Base-by-base conservation (phyloP, 768 basidiomycete genomes). In the Naganishia onofrii region DNA sequence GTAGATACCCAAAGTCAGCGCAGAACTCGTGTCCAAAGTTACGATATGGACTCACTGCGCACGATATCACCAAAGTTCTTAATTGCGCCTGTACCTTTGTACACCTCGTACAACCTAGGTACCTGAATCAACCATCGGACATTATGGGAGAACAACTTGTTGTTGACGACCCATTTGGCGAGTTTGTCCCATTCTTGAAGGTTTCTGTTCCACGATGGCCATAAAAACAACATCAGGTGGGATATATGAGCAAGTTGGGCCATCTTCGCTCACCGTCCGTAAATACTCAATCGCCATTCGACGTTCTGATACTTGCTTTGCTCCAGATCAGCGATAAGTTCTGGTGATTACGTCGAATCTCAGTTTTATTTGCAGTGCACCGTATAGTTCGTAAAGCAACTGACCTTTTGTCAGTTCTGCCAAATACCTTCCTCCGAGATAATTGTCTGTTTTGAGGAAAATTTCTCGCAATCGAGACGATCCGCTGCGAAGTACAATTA, bases 281-380 rank as follows among this genome's bases (percentile, higher is more conserved):
- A 99, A 72, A 99, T 91, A 72, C 92, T 95, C 68, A 98, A 86
- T 5, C 96, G 88, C 92, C 96, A 99, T 83, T 99, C 96, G 72
- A 91, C 93, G 74, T 94, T 93, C 89, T 98, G 96, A 76, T 99
- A 99, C 81, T 99, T 99, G 84, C 90, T 93, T 79, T 96, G 93
- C 79, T 98, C 93, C 34, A 98, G 81, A 87, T 99, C 96, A n/a
- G 85, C 89, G 87, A 98, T 97, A 51, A 98, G 84, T 85, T 99
- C 96, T 97, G 77, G 28, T 10, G 3, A 44, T 17, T 23, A 57
- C n/a, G 46, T 29, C 7, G 21, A 31, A 13, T 38, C 3, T 36
- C 17, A 21, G 38, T 7, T 10, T 46, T n/a, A n/a, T 12, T 42
- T 28, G 2, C 1, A 2, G 34, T 36, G n/a, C 12, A 4, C 38